Base-by-base conservation (phyloP, 192 early-diverging fungal species). In the Gonapodya sp. region DNA sequence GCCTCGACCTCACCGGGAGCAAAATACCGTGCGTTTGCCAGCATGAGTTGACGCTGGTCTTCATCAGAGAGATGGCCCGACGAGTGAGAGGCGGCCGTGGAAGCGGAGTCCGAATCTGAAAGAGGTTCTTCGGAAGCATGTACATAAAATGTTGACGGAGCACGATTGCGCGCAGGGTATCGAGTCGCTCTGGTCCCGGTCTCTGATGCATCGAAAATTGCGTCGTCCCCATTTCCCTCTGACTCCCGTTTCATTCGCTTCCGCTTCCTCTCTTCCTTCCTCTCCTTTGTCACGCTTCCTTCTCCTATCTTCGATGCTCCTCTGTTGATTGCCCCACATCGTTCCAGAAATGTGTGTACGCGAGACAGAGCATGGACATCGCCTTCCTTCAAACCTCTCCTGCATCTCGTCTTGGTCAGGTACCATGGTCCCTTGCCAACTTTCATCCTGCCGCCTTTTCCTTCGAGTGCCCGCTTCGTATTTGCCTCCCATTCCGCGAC, bases 311-410 rank as follows among this genome's bases (percentile, higher is more conserved):
- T 36, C 35, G 80, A 81, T 2, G 90, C 90, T 73, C 90, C 92
- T 1, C 88, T 83, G 83, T 98, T 98, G 83, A 98, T 97, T 1
- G 88, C 90, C 2, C 92, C 91, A 34, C 91, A 85, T 14, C 79
- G 82, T 80, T 98, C 96, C 31, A 98, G 86, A 86, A 93, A 98
- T 24, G 88, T 80, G 82, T 97, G 95, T 35, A 98, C 92, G 0
- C 96, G 86, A 0, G 93, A 90, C 32, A 98, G 96, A 1, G 95
- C 95, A 82, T 98, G 96, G 31, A 98, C 96, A 79, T 98, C 96
- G 32, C 95, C 87, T 46, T 85, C 94, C 79, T 89, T 87, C 24
- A 98, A 83, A 0, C 92, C 93, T 0, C 88, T 89, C 32, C 96
- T 87, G 0, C 91, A 91, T 35, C 87, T 89, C 34, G 94, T 94